Evolutionary conservation across 2,329 filamentous ascomycete genomes (phyloP), one percentile per base, ranked within the genome.

Genomic region (Shiraia sp.): DNA sequence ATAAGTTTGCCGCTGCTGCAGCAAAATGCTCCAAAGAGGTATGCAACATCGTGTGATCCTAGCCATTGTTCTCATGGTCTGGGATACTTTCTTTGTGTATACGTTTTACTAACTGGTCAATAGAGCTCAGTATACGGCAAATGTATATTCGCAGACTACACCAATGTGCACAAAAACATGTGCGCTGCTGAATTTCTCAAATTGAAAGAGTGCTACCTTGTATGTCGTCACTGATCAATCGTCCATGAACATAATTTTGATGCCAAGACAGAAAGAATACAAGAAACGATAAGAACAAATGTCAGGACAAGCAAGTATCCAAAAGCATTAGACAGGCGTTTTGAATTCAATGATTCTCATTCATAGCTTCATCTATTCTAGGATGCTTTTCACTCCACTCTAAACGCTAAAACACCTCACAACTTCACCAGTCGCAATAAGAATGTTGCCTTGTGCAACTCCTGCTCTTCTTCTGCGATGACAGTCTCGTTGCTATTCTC

Each of bases 91-190:
- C n/a, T n/a, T n/a, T n/a, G n/a, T n/a, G n/a, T n/a, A n/a, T 33
- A 24, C 40, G 10, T 26, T 2, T 13, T 7, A 28, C 19, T 9
- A 16, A 35, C 26, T 22, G 9, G n/a, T 17, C 16, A 22, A 7
- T 17, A 97, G 92, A 87, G 89, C 37, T 79, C 89, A 2, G 76
- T 81, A 10, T 99, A 97, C 63, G 93, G 92, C 54, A 91, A 90
- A 76, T 99, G 93, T 67, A 85, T 99, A 51, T 80, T 92, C 36
- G 82, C 83, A 27, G 92, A 97, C 65, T 97, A 95, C 72, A 92
- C 92, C 64, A 82, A 90, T 3, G 82, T 96, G 3, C 81, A 90
- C 57, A 95, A 95, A 65, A 89, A 96, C 65, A 93, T 93, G 76
- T 99, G 93, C 63, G 78, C 79, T 4, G 83, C 82, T 43, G 90